A percentile compares a stretch with the other conserved stretches of the same genome.
Evolutionary conservation across 2,329 filamentous ascomycete genomes (phyloP).

Genomic region (Pyrenophora seminiperda): DNA sequence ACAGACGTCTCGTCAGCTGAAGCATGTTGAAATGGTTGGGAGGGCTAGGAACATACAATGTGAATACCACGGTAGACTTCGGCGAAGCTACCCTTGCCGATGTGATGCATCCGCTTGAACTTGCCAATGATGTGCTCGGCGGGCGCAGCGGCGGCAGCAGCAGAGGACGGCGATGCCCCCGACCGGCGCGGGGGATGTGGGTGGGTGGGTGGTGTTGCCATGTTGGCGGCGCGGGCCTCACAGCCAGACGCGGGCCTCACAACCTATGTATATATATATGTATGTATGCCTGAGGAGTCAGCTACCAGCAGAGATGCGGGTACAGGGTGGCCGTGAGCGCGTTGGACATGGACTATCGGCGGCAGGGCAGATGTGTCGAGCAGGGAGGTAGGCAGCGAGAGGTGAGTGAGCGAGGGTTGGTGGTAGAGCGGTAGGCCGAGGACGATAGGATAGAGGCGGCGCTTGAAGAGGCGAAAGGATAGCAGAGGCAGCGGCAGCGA

Average conservation of each 20-base stretch:
- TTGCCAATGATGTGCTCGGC: slow-evolving; percentile 64
- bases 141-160: slow-evolving; percentile 14
- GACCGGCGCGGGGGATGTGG: slow-evolving; percentile 45
- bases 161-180: slow-evolving; percentile 41
- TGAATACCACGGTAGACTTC: slow-evolving; percentile 89
- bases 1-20: slow-evolving; percentile 21
- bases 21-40: neutral
- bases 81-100: slow-evolving; percentile 97
- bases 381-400: slow-evolving; percentile 1
- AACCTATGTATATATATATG: slow-evolving; percentile 13
- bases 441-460: neutral
- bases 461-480: neutral
- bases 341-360: slow-evolving; percentile 46
- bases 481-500: slow-evolving; percentile 3
- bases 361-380: slow-evolving; percentile 8
- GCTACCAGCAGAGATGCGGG: slow-evolving; percentile 48
- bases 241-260: slow-evolving; percentile 30
- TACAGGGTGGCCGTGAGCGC: slow-evolving; percentile 45
- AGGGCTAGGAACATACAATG: slow-evolving; percentile 62
- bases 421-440: neutral
- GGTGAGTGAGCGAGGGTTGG: neutral
- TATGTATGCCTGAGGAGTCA: slow-evolving; percentile 16
- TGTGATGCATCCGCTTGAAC: slow-evolving; percentile 84
- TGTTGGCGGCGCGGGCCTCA: slow-evolving; percentile 41
- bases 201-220: slow-evolving; percentile 42